Percentiles rank a stretch among this genome's conserved stretches.
Conservation (phyloP, 2,329 filamentous ascomycete species). For the Penicillium sp. region DNA sequence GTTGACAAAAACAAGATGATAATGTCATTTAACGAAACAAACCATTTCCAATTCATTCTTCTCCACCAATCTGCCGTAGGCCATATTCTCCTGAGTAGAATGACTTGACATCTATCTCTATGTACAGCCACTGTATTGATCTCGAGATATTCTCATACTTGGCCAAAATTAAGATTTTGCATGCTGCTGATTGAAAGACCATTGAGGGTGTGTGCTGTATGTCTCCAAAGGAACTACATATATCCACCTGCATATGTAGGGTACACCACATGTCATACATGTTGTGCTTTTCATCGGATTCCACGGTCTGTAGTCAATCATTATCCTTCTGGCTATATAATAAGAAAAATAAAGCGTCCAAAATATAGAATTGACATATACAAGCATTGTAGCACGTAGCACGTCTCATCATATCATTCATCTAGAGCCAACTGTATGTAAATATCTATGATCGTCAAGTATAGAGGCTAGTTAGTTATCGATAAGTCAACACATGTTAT, state of each 20-base stretch:
- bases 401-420: neutral
- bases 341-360: neutral
- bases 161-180: neutral
- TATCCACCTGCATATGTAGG: neutral
- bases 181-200: neutral
- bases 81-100: neutral
- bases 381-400: neutral
- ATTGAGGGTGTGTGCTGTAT: too few species aligned
- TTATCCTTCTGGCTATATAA: neutral
- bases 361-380: neutral
- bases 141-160: neutral
- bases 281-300: neutral
- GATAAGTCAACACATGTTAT: conserved; percentile 3
- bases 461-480: too few species aligned
- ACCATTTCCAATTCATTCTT: conserved; percentile 21
- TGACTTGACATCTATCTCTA: neutral
- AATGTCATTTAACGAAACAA: conserved; percentile 30
- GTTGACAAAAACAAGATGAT: conserved; percentile 21
- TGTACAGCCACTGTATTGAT: neutral
- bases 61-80: neutral
- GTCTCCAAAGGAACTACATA: neutral
- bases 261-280: neutral
- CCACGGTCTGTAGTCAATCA: neutral
- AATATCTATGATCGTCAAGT: neutral
- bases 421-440: neutral